These are phyloP conservation scores for Lizonia empirigonia DNA, from an alignment of 2,329 filamentous ascomycete species.

Conservation along the genomic window DNA sequence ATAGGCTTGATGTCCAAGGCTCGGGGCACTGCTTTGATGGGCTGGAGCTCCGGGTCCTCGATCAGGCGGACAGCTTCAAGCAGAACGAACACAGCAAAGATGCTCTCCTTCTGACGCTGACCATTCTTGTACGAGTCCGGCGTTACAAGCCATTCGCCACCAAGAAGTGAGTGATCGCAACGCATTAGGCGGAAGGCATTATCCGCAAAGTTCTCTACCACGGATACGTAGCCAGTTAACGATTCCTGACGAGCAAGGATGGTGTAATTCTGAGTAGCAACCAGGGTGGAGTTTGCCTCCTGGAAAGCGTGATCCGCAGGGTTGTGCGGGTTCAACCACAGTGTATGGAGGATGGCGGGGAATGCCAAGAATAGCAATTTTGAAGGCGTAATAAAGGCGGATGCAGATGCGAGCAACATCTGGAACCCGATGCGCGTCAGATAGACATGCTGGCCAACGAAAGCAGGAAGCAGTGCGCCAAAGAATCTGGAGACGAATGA, in stretches of 20 bases:
- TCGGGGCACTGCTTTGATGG: conserved; percentile 9
- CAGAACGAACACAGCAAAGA: conserved; percentile 96
- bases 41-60: conserved; percentile 48
- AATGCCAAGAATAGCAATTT: conserved; percentile 69
- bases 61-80: conserved; percentile 88
- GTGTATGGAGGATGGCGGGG: conserved; percentile 74
- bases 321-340: conserved; percentile 75
- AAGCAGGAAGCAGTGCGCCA: conserved; percentile 50
- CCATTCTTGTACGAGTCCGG: conserved; percentile 46
- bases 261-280: conserved; percentile 67
- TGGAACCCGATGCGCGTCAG: conserved; percentile 76
- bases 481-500: conserved; percentile 54
- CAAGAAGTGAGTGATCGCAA: conserved; percentile 92
- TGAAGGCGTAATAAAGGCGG: conserved; percentile 71
- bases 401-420: conserved; percentile 67
- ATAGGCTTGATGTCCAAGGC: conserved; percentile 48
- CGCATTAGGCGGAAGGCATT: conserved; percentile 80
- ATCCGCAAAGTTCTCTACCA: conserved; percentile 72
- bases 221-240: conserved; percentile 87
- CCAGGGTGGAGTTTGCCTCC: conserved; percentile 69
- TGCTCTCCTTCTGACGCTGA: conserved; percentile 73
- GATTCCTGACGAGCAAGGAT: conserved; percentile 85
- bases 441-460: conserved; percentile 66
- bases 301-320: conserved; percentile 64
- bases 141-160: conserved; percentile 82